A percentile compares a stretch with the other conserved stretches of the same genome.
Conservation (phyloP, 2,329 filamentous ascomycete genomes). For the Berkeleyomyces rouxiae region DNA sequence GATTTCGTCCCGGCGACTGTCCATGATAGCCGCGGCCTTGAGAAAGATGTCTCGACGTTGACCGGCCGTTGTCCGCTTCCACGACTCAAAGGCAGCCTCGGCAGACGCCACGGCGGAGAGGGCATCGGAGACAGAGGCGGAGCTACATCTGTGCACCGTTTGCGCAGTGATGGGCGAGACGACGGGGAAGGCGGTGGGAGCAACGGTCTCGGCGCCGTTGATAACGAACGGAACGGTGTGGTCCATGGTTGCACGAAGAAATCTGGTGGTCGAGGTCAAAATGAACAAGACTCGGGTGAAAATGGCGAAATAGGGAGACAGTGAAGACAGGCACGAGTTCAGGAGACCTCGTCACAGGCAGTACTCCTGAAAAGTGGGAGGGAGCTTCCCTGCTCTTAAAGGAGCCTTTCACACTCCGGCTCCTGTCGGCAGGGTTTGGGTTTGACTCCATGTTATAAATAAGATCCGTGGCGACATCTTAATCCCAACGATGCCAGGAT, state of each 20-base stretch:
- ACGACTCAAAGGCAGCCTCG: slow-evolving; percentile 49
- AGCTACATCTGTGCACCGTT: slow-evolving; percentile 38
- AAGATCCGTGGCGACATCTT: not conserved
- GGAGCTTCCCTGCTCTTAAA: not conserved
- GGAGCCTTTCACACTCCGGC: not conserved
- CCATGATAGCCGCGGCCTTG: slow-evolving; percentile 49
- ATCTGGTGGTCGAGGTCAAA: not conserved
- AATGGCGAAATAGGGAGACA: not conserved
- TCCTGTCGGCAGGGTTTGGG: not conserved
- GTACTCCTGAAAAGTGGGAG: not conserved
- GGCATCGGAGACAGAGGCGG: slow-evolving; percentile 39
- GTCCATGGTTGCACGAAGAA: not conserved
- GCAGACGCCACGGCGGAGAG: slow-evolving; percentile 37
- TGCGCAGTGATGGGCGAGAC: slow-evolving; percentile 36
- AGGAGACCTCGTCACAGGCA: not conserved
- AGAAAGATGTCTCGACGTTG: slow-evolving; percentile 53
- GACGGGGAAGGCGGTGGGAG: slow-evolving; percentile 36
- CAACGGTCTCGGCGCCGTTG: slow-evolving; percentile 27
- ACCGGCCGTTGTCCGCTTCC: slow-evolving; percentile 45
- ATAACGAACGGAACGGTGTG: slow-evolving; percentile 26
- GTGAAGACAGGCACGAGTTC: not conserved
- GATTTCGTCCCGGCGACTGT: slow-evolving; percentile 42
- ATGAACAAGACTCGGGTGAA: not conserved
- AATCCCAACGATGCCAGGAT: not conserved
- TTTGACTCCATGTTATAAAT: not conserved